phyloP scores from a whole-genome alignment of 805 yeast genomes.

The Saturnispora besseyi region DNA sequence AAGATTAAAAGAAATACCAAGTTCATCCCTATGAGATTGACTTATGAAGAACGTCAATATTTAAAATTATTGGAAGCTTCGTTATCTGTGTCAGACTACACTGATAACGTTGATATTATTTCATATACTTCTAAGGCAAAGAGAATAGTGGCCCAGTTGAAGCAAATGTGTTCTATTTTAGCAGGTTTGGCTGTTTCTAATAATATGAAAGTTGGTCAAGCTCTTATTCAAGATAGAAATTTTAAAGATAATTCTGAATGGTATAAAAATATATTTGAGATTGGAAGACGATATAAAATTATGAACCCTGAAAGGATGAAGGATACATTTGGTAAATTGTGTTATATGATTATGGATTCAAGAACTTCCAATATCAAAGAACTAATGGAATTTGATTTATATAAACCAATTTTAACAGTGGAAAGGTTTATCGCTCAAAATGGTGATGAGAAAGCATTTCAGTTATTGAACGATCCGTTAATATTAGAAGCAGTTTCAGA shows the following conservation, averaged over 20 bases:
- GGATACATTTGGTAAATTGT: conserved; percentile 67
- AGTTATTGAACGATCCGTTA: conserved; percentile 48
- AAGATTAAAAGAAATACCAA: conserved; percentile 37
- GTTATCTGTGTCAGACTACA: conserved; percentile 67
- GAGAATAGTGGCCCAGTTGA: conserved; percentile 61
- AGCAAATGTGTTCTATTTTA: conserved; percentile 69
- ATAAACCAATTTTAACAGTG: conserved; percentile 63
- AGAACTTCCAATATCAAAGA: conserved; percentile 59
- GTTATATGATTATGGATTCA: conserved; percentile 83
- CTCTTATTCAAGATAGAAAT: conserved; percentile 54
- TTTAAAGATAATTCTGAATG: conserved; percentile 63
- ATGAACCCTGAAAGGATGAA: conserved; percentile 81
- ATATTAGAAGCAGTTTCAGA: conserved; percentile 60
- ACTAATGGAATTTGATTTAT: conserved; percentile 67
- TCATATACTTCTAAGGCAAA: conserved; percentile 59
- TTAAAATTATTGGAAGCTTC: conserved; percentile 66
- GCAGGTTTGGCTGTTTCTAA: conserved; percentile 76
- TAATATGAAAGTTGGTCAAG: conserved; percentile 60
- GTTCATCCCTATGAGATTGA: conserved; percentile 62
- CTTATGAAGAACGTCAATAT: conserved; percentile 59
- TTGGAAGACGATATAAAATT: conserved; percentile 72
- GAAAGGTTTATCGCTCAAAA: conserved; percentile 21
- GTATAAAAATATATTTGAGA: conserved; percentile 64
- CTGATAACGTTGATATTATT: conserved; percentile 67
- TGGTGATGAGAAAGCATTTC: conserved; percentile 24